Percentiles rank a stretch among this genome's conserved stretches.
Conservation (phyloP, 139 green algal species). For the Chlorella sorokiniana region DNA sequence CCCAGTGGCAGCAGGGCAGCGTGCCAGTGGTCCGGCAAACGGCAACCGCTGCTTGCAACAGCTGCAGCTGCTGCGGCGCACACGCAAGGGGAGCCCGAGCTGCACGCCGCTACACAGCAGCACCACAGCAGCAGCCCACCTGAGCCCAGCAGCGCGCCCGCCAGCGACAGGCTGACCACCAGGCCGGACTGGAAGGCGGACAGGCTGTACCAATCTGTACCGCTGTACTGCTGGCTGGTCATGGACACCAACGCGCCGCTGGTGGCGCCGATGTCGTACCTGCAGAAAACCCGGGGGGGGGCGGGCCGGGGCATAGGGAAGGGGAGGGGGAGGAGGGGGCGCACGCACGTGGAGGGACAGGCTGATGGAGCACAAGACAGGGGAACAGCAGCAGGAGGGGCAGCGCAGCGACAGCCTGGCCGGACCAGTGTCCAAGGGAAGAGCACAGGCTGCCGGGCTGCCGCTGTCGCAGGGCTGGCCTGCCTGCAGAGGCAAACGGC, state of each 20-base stretch:
- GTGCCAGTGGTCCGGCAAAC: neutral
- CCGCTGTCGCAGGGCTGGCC: too few relatives aligned
- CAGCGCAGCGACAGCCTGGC: too few relatives aligned
- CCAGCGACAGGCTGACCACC: constrained; percentile 78
- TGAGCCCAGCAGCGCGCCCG: constrained; percentile 82
- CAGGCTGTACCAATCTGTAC: constrained; percentile 74
- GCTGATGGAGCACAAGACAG: neutral
- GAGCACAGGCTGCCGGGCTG: too few relatives aligned
- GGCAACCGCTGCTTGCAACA: too few relatives aligned
- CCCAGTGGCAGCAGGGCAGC: neutral
- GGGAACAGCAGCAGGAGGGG: too few relatives aligned
- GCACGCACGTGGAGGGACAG: too few relatives aligned
- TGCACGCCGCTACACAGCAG: neutral
- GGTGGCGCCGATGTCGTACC: constrained; percentile 88
- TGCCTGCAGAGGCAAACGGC: too few relatives aligned
- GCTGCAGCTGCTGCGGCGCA: too few relatives aligned
- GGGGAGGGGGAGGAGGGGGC: neutral
- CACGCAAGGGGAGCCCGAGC: neutral
- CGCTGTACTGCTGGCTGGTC: constrained; percentile 52
- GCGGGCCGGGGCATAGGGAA: neutral
- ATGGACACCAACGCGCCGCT: constrained; percentile 80
- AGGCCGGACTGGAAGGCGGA: constrained; percentile 62
- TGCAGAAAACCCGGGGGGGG: neutral
- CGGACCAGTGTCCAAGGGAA: too few relatives aligned
- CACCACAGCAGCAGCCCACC: neutral